A percentile compares a stretch with the other conserved stretches of the same genome.
Evolutionary conservation across 176 grass and related monocot genomes (phyloP).

Genomic region (Avena eriantha): DNA sequence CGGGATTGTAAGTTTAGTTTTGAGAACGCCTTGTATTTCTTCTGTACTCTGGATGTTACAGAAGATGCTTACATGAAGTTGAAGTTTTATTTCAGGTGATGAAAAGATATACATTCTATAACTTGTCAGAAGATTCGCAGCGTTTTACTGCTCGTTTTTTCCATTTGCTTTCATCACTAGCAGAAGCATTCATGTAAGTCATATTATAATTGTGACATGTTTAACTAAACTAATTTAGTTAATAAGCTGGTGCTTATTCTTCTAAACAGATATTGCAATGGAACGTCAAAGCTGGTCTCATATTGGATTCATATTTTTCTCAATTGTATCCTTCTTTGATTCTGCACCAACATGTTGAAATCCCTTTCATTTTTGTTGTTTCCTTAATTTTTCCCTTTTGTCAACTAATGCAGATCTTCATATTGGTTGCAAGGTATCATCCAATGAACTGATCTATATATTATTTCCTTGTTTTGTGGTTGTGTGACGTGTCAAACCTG

Average conservation of each 20-base stretch:
- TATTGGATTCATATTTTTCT: conserved; percentile 96
- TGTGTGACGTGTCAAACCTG: conserved; percentile 28
- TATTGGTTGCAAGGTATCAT: conserved; percentile 88
- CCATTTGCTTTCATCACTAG: conserved; percentile 90
- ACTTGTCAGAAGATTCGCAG: conserved; percentile 87
- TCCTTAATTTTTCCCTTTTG: conserved; percentile 57
- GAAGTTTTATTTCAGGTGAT: conserved; percentile 67
- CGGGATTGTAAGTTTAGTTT: conserved; percentile 77
- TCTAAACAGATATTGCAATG: conserved; percentile 85
- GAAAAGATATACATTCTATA: conserved; percentile 88
- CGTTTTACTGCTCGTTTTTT: conserved; percentile 80
- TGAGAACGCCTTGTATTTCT: conserved; percentile 25
- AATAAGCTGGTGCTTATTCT: conserved; percentile 31
- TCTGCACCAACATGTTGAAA: conserved; percentile 28
- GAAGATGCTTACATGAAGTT: conserved; percentile 22
- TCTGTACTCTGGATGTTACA: not conserved
- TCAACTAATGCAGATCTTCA: conserved; percentile 66
- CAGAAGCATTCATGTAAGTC: conserved; percentile 93
- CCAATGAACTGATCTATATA: not conserved
- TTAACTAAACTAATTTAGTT: conserved; percentile 24
- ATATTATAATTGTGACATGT: not conserved
- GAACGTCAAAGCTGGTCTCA: conserved; percentile 94
- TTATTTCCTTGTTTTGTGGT: not conserved
- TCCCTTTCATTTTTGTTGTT: conserved; percentile 16
- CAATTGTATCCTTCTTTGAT: conserved; percentile 84